These are phyloP conservation scores for Amylostereum areolatum DNA, from an alignment of 1,284 basidiomycete genomes.

Conservation along the genomic window DNA sequence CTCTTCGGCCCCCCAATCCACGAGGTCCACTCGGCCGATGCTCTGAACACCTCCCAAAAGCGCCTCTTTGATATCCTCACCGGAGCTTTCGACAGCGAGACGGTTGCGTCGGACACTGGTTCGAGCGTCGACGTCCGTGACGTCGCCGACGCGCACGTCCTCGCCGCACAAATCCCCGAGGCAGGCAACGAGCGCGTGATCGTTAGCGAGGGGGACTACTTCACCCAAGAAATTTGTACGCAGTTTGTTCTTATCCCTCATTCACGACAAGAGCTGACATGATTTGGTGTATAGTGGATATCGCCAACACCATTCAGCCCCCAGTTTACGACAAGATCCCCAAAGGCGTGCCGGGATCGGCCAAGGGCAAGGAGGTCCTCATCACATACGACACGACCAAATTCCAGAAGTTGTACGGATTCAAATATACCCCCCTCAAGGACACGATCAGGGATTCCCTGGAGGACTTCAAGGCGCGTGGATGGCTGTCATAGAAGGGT, in stretches of 20 bases:
- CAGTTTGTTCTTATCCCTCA: not conserved
- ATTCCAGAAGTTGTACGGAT: slow-evolving; percentile 6
- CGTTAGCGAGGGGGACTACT: slow-evolving; percentile 10
- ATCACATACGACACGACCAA: slow-evolving; percentile 3
- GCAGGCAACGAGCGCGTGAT: slow-evolving; percentile 41
- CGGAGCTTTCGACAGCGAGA: not conserved
- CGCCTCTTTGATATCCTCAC: slow-evolving; percentile 5
- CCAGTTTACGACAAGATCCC: slow-evolving; percentile 1
- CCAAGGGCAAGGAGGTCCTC: not conserved
- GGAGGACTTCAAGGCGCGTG: slow-evolving; percentile 8
- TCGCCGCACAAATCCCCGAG: slow-evolving; percentile 30
- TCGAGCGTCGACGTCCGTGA: slow-evolving; percentile 39
- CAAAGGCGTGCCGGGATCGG: slow-evolving; percentile 6
- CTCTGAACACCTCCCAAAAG: slow-evolving; percentile 10
- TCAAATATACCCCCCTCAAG: slow-evolving; percentile 5
- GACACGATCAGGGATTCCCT: slow-evolving; percentile 8
- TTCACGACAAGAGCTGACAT: too few relatives aligned
- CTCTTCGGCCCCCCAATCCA: slow-evolving; percentile 7
- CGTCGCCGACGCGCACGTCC: slow-evolving; percentile 38
- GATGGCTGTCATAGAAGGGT: slow-evolving; percentile 1
- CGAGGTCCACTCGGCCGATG: slow-evolving; percentile 2
- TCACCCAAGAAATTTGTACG: slow-evolving; percentile 4
- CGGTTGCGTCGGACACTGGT: not conserved
- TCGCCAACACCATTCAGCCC: slow-evolving; percentile 1
- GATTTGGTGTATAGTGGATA: not conserved